Conservation (phyloP, 257 asterid genomes). For the Mitragyna speciosa region DNA sequence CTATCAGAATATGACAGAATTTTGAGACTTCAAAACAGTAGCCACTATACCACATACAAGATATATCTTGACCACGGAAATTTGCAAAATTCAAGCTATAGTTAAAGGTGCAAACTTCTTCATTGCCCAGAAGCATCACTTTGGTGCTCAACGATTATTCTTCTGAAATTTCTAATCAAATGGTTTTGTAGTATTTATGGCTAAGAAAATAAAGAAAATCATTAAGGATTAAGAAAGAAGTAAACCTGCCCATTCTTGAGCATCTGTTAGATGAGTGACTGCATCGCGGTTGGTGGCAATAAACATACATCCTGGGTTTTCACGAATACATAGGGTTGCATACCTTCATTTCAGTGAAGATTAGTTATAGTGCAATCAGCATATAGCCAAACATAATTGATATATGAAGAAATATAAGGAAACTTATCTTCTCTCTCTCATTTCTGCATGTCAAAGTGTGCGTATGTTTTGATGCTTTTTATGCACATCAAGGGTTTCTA, state of each 20-base stretch:
- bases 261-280: slow-evolving; percentile 99
- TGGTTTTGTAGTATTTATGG: not conserved
- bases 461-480: not conserved
- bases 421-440: not conserved
- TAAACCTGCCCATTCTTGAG: slow-evolving; percentile 99
- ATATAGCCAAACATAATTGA: not conserved
- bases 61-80: not conserved
- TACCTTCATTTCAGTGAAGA: slow-evolving; percentile 56
- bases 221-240: not conserved
- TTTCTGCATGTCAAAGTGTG: not conserved
- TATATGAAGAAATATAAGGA: not conserved
- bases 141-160: not conserved
- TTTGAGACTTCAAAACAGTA: not conserved
- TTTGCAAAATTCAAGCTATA: not conserved
- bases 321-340: slow-evolving; percentile 94
- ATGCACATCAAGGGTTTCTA: not conserved
- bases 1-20: not conserved
- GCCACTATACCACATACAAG: not conserved
- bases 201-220: not conserved
- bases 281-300: slow-evolving; percentile 98
- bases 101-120: not conserved
- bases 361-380: not conserved
- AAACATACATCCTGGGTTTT: slow-evolving; percentile 95
- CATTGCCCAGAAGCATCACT: not conserved
- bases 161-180: not conserved